These are phyloP conservation scores for Candida ponderosae DNA, from an alignment of 805 yeast species.

Conservation along the genomic window DNA sequence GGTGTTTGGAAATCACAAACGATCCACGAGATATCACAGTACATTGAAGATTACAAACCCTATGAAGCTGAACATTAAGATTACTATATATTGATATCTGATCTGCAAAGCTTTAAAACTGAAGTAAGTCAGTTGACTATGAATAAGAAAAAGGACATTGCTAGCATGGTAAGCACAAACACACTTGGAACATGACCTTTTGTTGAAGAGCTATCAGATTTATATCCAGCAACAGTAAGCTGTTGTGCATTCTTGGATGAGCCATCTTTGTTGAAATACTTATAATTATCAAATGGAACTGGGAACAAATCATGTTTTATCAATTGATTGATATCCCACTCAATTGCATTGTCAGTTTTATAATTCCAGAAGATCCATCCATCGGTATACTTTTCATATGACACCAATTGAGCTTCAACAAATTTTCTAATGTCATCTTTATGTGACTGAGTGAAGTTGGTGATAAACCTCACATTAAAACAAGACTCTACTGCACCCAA, in stretches of 20 bases:
- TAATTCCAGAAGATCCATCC: conserved; percentile 73
- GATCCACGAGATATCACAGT: no score
- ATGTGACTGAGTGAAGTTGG: conserved; percentile 35
- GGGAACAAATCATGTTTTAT: conserved; percentile 50
- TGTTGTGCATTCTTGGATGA: conserved; percentile 1
- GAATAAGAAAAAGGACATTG: no score
- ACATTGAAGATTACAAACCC: not conserved
- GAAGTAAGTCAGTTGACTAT: no score
- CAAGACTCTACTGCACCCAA: conserved; percentile 34
- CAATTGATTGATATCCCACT: conserved; percentile 57
- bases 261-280: conserved; percentile 30
- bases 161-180: no score
- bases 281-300: conserved; percentile 46
- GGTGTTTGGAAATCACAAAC: not conserved
- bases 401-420: conserved; percentile 54
- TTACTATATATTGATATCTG: no score
- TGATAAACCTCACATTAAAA: conserved; percentile 26
- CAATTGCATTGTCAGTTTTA: conserved; percentile 57
- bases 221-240: not conserved
- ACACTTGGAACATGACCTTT: not conserved
- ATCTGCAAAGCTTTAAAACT: no score
- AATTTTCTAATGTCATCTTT: conserved; percentile 40
- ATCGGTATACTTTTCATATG: conserved; percentile 34
- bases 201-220: no score
- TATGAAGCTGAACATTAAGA: no score